phyloP scores from a whole-genome alignment of 257 asterid species.

The Scutellaria galericulata region DNA sequence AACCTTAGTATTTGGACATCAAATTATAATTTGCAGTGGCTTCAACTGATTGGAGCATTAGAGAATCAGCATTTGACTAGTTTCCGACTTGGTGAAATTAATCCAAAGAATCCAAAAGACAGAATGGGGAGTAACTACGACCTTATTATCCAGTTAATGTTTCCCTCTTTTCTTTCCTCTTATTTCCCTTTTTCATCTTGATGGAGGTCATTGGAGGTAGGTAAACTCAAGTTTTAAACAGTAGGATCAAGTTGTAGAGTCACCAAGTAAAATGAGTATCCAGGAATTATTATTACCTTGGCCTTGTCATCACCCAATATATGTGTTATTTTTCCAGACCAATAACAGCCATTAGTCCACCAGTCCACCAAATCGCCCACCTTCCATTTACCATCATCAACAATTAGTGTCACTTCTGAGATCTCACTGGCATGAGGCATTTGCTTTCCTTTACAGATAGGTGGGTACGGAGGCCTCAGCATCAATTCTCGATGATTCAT shows the following conservation, averaged over 20 bases:
- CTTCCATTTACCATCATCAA: constrained; percentile 59
- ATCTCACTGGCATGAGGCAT: constrained; percentile 40
- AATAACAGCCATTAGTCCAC: constrained; percentile 53
- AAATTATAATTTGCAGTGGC: too few species aligned
- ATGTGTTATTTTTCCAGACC: constrained; percentile 68
- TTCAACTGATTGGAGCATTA: too few species aligned
- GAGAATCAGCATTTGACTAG: too few species aligned
- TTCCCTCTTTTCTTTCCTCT: background rate
- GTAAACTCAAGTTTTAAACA: background rate
- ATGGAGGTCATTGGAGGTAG: background rate
- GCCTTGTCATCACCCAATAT: constrained; percentile 55
- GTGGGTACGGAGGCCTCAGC: constrained; percentile 76
- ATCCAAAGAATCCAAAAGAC: too few species aligned
- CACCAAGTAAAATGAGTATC: background rate
- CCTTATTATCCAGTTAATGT: background rate
- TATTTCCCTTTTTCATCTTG: background rate
- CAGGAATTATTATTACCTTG: constrained; percentile 54
- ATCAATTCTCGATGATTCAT: constrained; percentile 44
- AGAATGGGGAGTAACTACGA: background rate
- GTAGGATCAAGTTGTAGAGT: background rate
- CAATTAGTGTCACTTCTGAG: constrained; percentile 54
- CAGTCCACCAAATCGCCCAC: constrained; percentile 87
- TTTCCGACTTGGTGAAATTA: too few species aligned
- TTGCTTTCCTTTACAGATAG: constrained; percentile 40
- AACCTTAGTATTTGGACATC: too few species aligned